Percentiles rank a stretch among this genome's conserved stretches.
Conservation (phyloP, 2,329 filamentous ascomycete genomes). For the Fusarium torreyae region DNA sequence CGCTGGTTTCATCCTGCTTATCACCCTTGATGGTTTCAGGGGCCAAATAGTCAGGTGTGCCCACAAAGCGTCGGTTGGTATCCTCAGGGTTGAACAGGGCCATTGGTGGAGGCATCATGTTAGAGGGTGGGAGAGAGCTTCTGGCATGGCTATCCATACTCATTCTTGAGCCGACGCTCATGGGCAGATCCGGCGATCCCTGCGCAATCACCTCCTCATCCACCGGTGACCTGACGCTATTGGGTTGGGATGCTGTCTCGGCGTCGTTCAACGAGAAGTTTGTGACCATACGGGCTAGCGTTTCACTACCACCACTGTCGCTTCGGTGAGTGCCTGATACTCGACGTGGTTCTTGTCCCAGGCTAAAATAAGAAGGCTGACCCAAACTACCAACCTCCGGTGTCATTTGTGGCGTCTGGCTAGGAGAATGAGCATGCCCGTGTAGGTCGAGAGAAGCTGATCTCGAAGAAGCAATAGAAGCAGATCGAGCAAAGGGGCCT, state of each 20-base stretch:
- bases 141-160: conserved; percentile 55
- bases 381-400: conserved; percentile 76
- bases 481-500: conserved; percentile 88
- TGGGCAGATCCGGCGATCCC: conserved; percentile 82
- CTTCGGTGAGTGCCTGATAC: conserved; percentile 84
- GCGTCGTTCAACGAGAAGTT: conserved; percentile 81
- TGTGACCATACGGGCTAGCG: conserved; percentile 84
- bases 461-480: conserved; percentile 89
- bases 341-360: conserved; percentile 77
- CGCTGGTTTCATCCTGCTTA: conserved; percentile 96
- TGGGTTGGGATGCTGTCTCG: conserved; percentile 58
- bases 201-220: conserved; percentile 84
- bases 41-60: conserved; percentile 96
- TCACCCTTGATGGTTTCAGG: conserved; percentile 97
- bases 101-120: conserved; percentile 91
- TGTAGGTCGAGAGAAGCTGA: conserved; percentile 95
- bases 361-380: conserved; percentile 94
- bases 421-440: conserved; percentile 79
- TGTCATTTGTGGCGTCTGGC: conserved; percentile 87
- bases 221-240: conserved; percentile 71
- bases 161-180: conserved; percentile 53
- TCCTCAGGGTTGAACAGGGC: conserved; percentile 96
- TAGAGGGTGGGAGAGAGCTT: conserved; percentile 63
- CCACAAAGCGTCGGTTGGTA: conserved; percentile 92
- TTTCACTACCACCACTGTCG: conserved; percentile 93